phyloP scores from a whole-genome alignment of 108 stramenopile species.

The Licmophora abbreviata region DNA sequence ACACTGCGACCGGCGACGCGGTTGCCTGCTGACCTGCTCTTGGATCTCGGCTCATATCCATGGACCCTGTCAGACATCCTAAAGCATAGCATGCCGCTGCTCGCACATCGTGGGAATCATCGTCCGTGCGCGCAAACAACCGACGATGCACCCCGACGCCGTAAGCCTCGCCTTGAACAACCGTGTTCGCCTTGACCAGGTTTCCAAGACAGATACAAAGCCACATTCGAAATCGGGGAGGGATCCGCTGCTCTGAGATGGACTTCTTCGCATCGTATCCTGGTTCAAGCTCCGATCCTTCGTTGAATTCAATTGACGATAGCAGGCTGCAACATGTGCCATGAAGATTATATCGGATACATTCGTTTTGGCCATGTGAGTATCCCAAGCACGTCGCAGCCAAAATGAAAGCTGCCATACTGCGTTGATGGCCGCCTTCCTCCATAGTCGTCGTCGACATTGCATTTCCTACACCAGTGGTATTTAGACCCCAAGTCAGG shows the following conservation, averaged over 20 bases:
- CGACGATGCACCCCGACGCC: slow-evolving; percentile 52
- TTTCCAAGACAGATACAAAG: slow-evolving; percentile 80
- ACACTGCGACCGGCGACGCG: too few relatives aligned
- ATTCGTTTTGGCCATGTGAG: slow-evolving; percentile 77
- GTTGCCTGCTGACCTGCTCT: too few relatives aligned
- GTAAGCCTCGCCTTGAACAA: slow-evolving; percentile 56
- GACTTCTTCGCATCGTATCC: slow-evolving; percentile 9
- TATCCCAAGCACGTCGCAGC: slow-evolving; percentile 74
- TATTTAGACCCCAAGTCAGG: slow-evolving; percentile 40
- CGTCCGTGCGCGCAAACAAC: slow-evolving; percentile 48
- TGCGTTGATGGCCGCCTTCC: slow-evolving; percentile 76
- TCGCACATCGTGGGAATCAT: slow-evolving; percentile 61
- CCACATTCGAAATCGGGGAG: slow-evolving; percentile 71
- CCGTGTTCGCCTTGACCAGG: slow-evolving; percentile 48
- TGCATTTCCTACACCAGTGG: slow-evolving; percentile 6
- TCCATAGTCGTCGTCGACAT: slow-evolving; percentile 29
- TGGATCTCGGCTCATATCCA: too few relatives aligned
- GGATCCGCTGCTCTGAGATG: slow-evolving; percentile 7
- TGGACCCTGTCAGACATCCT: slow-evolving; percentile 57
- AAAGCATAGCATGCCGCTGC: slow-evolving; percentile 86
- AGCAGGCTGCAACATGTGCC: slow-evolving; percentile 49
- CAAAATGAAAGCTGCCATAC: slow-evolving; percentile 84
- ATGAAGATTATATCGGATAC: slow-evolving; percentile 76
- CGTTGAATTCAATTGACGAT: slow-evolving; percentile 30
- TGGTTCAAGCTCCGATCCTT: slow-evolving; percentile 17